phyloP scores from a whole-genome alignment of 495 filamentous ascomycete species.

The Podospora pseudoanserina region DNA sequence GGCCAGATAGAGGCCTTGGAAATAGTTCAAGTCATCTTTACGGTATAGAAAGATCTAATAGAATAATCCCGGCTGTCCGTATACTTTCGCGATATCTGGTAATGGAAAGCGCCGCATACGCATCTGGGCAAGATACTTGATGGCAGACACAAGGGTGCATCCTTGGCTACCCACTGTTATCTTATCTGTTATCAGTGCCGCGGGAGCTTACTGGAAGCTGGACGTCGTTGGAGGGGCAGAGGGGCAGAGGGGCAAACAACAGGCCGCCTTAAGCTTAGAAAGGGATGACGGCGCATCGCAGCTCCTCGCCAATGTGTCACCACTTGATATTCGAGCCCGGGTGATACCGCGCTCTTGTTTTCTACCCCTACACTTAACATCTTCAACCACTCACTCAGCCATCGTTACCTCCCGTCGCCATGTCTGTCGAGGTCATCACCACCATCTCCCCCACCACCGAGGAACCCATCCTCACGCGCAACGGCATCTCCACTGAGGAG shows the following conservation, averaged over 20 bases:
- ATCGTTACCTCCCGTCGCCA: slow-evolving; percentile 36
- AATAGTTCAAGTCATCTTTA: not conserved
- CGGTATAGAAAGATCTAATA: not conserved
- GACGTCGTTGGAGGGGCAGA: not conserved
- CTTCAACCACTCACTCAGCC: not conserved
- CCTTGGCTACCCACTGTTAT: not conserved
- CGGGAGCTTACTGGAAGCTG: not conserved
- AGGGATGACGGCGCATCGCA: slow-evolving; percentile 8
- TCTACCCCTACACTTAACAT: not conserved
- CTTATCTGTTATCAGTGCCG: slow-evolving; percentile 10
- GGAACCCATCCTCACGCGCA: slow-evolving; percentile 68
- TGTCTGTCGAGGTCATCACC: slow-evolving; percentile 77
- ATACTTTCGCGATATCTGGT: not conserved
- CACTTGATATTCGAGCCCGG: slow-evolving; percentile 4
- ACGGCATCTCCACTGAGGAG: slow-evolving; percentile 63
- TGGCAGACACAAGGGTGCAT: not conserved
- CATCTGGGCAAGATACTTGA: not conserved
- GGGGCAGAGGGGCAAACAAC: slow-evolving; percentile 12
- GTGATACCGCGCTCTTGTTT: not conserved
- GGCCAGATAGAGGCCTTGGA: too few relatives aligned
- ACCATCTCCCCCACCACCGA: slow-evolving; percentile 89
- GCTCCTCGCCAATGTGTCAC: not conserved
- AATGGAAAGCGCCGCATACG: not conserved
- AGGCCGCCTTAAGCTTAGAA: not conserved
- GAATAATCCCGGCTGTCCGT: not conserved